Evolutionary conservation across 2,329 filamentous ascomycete species (phyloP).

Genomic region (Malbranchea zuffiana): DNA sequence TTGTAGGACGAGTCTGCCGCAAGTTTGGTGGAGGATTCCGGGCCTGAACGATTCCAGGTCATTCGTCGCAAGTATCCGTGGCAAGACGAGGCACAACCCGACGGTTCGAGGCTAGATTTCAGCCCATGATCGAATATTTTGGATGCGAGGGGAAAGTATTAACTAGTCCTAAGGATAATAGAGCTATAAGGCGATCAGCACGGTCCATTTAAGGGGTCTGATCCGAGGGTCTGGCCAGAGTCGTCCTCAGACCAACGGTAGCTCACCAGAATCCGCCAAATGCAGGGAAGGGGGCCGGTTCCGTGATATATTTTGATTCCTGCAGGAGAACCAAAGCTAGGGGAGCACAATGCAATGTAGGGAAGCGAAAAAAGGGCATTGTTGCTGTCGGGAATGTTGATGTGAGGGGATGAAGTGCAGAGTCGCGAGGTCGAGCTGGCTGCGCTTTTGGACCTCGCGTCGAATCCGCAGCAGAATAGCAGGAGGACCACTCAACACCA

Average conservation of each 20-base stretch:
- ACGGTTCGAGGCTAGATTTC: too few relatives aligned
- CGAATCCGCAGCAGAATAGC: background rate
- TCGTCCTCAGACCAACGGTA: background rate
- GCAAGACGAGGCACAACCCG: too few relatives aligned
- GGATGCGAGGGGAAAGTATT: too few relatives aligned
- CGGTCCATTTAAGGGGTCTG: background rate
- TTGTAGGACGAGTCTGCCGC: too few relatives aligned
- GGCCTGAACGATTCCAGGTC: too few relatives aligned
- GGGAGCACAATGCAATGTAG: background rate
- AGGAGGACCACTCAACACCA: background rate
- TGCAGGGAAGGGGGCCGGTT: background rate
- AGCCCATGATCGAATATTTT: too few relatives aligned
- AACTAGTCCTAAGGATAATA: background rate
- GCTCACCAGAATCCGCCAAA: background rate
- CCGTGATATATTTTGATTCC: background rate
- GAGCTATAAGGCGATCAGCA: background rate
- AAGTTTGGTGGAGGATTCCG: too few relatives aligned
- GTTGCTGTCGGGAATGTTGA: background rate
- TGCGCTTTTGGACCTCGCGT: background rate
- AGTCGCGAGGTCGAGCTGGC: background rate
- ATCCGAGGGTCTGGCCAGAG: background rate
- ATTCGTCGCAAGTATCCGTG: too few relatives aligned
- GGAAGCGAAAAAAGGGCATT: background rate
- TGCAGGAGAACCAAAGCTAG: background rate
- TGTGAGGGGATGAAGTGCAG: background rate